Conservation (phyloP, 2,329 filamentous ascomycete genomes). For the Fusarium phyllophilum region DNA sequence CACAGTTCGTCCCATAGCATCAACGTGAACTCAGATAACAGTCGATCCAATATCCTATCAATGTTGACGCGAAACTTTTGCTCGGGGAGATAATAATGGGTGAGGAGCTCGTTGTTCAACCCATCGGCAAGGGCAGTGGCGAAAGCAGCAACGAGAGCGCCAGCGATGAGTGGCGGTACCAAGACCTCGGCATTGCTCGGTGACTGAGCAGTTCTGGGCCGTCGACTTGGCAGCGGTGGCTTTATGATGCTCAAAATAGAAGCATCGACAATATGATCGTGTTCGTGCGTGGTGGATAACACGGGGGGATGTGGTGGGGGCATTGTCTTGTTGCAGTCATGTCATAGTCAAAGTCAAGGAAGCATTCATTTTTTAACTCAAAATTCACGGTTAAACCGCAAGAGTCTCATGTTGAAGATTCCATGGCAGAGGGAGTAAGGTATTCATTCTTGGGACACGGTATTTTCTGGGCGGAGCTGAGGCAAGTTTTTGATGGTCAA, state of each 20-base stretch:
- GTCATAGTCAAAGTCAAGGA: conserved; percentile 35
- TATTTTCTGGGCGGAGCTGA: not conserved
- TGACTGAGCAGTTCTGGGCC: conserved; percentile 44
- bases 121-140: conserved; percentile 49
- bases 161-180: conserved; percentile 50
- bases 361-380: not conserved
- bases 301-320: conserved; percentile 37
- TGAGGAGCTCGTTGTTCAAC: conserved; percentile 50
- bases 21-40: conserved; percentile 47
- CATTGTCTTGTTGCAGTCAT: conserved; percentile 38
- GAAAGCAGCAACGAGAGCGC: conserved; percentile 50
- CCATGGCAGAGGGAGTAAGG: not conserved
- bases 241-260: conserved; percentile 45
- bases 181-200: conserved; percentile 47
- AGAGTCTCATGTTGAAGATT: conserved; percentile 4
- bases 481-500: conserved; percentile 26
- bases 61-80: conserved; percentile 49
- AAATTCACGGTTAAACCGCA: conserved; percentile 8
- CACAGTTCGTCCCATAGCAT: conserved; percentile 52
- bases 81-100: conserved; percentile 51
- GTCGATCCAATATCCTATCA: conserved; percentile 50
- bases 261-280: conserved; percentile 16
- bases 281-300: conserved; percentile 35
- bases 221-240: conserved; percentile 49
- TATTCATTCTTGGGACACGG: not conserved